Percentiles rank a stretch among this genome's conserved stretches.
These are phyloP conservation scores for Penicillium digitatum DNA, from an alignment of 2,329 filamentous ascomycete genomes.

Conservation along the genomic window DNA sequence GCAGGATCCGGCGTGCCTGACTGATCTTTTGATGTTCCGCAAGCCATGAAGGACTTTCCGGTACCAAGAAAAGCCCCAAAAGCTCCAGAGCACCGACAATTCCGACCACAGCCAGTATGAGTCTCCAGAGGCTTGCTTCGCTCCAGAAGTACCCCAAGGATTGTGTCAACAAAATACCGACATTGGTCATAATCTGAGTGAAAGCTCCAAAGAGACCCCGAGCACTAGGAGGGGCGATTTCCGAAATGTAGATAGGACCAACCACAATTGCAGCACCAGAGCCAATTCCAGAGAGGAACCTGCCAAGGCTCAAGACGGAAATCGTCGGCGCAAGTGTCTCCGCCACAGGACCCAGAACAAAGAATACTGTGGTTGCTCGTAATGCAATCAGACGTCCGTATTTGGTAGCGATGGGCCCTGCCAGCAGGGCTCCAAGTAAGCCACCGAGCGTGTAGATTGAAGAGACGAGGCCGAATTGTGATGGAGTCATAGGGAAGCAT, in stretches of 20 bases:
- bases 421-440: conserved; percentile 72
- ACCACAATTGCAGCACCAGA: conserved; percentile 89
- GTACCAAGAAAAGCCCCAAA: conserved; percentile 67
- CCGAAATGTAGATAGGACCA: conserved; percentile 90
- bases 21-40: conserved; percentile 60
- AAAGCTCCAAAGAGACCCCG: conserved; percentile 74
- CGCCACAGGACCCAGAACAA: conserved; percentile 68
- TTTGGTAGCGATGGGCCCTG: conserved; percentile 72
- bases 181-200: conserved; percentile 90
- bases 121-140: conserved; percentile 72
- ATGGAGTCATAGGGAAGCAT: conserved; percentile 84
- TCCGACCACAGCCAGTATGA: conserved; percentile 72
- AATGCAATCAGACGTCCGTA: conserved; percentile 74
- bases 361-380: conserved; percentile 71
- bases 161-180: conserved; percentile 82
- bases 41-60: conserved; percentile 85
- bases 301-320: conserved; percentile 64
- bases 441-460: conserved; percentile 91
- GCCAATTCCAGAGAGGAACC: conserved; percentile 75
- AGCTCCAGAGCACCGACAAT: conserved; percentile 64
- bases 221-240: conserved; percentile 71
- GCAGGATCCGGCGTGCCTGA: conserved; percentile 64
- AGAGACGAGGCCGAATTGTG: conserved; percentile 78
- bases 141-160: conserved; percentile 83
- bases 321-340: conserved; percentile 70